These are phyloP conservation scores for Blepharisma undulans DNA, from an alignment of 169 alveolate species.

Conservation along the genomic window DNA sequence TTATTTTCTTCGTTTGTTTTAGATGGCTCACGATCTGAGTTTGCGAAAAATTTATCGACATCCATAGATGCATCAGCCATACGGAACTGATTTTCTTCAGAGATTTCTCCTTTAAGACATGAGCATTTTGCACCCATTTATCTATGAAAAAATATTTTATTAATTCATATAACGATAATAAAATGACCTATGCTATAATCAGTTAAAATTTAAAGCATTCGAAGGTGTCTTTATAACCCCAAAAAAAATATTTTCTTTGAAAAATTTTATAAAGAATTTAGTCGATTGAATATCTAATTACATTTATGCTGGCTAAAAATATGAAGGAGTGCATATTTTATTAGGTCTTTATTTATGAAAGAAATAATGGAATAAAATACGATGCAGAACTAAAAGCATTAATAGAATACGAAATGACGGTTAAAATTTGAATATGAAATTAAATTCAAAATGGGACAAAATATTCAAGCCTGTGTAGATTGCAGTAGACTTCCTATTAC, in stretches of 20 bases:
- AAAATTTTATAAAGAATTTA: too few species aligned
- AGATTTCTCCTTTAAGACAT: not conserved
- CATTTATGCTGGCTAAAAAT: too few species aligned
- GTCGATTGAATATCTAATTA: too few species aligned
- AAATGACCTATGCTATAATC: too few species aligned
- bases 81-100: not conserved
- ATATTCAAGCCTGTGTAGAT: not conserved
- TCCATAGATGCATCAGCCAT: not conserved
- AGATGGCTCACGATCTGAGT: not conserved
- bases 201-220: too few species aligned
- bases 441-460: not conserved
- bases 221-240: too few species aligned
- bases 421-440: not conserved
- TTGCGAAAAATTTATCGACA: not conserved
- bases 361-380: too few species aligned
- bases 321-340: too few species aligned
- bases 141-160: not conserved
- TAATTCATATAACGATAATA: not conserved
- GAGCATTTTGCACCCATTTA: not conserved
- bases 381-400: too few species aligned
- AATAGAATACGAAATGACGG: too few species aligned
- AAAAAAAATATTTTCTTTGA: too few species aligned
- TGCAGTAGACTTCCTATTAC: not conserved
- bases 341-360: too few species aligned
- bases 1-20: not conserved